Evolutionary conservation across 257 asterid species (phyloP).

Genomic region (Scutellaria minor): DNA sequence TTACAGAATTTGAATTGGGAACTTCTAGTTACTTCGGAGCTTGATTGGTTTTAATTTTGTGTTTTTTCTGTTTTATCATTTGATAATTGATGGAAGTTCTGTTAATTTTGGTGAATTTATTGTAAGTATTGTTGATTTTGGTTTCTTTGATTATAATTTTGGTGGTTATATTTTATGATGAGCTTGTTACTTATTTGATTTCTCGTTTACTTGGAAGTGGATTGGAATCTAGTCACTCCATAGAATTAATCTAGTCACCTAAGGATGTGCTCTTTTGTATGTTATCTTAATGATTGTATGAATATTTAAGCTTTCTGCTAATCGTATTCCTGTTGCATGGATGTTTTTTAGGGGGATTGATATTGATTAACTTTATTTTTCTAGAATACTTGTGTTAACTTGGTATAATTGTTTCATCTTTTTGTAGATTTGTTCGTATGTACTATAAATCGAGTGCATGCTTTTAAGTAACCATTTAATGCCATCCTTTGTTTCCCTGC

Average conservation of each 20-base stretch:
- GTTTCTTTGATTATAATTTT: neutral
- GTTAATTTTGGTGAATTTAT: neutral
- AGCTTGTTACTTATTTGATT: neutral
- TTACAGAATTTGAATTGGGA: neutral
- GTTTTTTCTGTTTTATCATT: neutral
- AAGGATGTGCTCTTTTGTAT: neutral
- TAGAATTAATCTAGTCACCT: neutral
- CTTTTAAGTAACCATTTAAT: neutral
- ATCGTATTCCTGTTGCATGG: neutral
- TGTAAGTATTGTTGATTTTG: neutral
- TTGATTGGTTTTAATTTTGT: neutral
- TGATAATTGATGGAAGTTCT: neutral
- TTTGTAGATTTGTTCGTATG: neutral
- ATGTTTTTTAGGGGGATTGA: neutral
- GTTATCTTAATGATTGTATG: neutral
- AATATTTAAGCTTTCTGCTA: conserved; percentile 5
- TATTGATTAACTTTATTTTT: neutral
- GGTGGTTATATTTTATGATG: neutral
- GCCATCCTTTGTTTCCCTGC: neutral
- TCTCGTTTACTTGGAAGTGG: conserved; percentile 11
- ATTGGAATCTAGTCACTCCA: neutral
- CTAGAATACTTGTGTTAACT: neutral
- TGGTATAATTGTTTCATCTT: neutral
- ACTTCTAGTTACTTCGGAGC: too few species aligned
- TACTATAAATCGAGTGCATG: neutral